These are phyloP conservation scores for Rhodomyrtus tomentosa DNA, from an alignment of 345 rosid species.

Conservation along the genomic window DNA sequence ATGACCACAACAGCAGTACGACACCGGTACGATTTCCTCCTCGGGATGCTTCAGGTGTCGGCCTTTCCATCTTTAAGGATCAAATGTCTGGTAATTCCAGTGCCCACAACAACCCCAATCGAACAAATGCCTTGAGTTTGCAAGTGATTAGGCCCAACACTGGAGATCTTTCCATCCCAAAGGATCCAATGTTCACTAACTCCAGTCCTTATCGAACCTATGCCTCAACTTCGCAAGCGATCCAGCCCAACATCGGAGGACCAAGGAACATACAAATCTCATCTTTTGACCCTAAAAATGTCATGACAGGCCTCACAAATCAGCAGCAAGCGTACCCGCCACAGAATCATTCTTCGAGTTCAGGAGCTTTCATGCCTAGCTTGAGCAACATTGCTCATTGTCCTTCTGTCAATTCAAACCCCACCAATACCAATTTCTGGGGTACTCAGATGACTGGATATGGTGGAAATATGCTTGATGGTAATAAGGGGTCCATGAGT, in stretches of 20 bases:
- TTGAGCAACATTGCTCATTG: background rate
- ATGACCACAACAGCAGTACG: background rate
- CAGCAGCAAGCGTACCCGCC: background rate
- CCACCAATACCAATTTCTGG: background rate
- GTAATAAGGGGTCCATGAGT: background rate
- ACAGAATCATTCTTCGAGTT: background rate
- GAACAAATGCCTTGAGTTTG: background rate
- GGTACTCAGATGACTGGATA: background rate
- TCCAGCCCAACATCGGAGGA: background rate
- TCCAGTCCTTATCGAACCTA: background rate
- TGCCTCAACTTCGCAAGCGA: background rate
- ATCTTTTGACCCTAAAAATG: background rate
- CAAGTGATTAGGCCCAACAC: background rate
- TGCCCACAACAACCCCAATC: background rate
- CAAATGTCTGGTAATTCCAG: background rate
- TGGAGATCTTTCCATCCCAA: background rate
- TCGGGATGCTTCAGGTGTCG: background rate
- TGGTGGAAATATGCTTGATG: background rate
- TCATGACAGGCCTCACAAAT: background rate
- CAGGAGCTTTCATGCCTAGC: background rate
- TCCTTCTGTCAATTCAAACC: background rate
- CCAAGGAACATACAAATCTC: background rate
- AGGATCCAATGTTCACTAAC: background rate
- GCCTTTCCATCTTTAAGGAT: background rate
- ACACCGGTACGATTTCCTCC: background rate